These are phyloP conservation scores for Apiospora saccharicola DNA, from an alignment of 2,329 filamentous ascomycete genomes.

Conservation along the genomic window DNA sequence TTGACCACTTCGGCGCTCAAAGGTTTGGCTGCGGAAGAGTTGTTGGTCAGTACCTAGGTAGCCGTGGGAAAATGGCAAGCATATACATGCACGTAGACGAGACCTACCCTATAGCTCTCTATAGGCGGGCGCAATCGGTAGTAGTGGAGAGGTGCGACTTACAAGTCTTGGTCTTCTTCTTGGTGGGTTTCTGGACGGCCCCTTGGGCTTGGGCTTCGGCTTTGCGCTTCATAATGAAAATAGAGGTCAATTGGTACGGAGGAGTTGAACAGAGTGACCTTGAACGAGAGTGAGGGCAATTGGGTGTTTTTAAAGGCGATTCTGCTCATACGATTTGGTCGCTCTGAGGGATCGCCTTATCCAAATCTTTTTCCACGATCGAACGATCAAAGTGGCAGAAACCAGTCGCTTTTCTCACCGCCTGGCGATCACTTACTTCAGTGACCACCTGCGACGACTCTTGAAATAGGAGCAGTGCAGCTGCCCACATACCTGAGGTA, in stretches of 20 bases:
- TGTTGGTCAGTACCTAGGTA: background rate
- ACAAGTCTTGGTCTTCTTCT: slow-evolving; percentile 60
- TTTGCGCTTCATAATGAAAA: slow-evolving; percentile 65
- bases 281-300: slow-evolving; percentile 4
- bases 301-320: slow-evolving; percentile 6
- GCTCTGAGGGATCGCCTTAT: slow-evolving; percentile 5
- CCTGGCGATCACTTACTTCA: background rate
- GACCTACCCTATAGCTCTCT: slow-evolving; percentile 23
- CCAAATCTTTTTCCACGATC: slow-evolving; percentile 17
- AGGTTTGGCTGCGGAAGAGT: slow-evolving; percentile 44
- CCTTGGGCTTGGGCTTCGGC: slow-evolving; percentile 52
- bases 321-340: slow-evolving; percentile 22
- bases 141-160: slow-evolving; percentile 34
- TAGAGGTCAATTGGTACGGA: slow-evolving; percentile 34
- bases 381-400: slow-evolving; percentile 22
- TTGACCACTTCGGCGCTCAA: slow-evolving; percentile 58
- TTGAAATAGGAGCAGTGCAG: background rate
- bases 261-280: background rate
- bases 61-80: too few species aligned
- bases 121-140: slow-evolving; percentile 6
- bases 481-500: background rate
- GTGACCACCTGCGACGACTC: background rate
- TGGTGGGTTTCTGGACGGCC: slow-evolving; percentile 51
- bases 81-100: background rate
- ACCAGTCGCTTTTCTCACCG: slow-evolving; percentile 11